Evolutionary conservation across 306 rosid genomes (phyloP).

Genomic region (Astragalus membranaceus): DNA sequence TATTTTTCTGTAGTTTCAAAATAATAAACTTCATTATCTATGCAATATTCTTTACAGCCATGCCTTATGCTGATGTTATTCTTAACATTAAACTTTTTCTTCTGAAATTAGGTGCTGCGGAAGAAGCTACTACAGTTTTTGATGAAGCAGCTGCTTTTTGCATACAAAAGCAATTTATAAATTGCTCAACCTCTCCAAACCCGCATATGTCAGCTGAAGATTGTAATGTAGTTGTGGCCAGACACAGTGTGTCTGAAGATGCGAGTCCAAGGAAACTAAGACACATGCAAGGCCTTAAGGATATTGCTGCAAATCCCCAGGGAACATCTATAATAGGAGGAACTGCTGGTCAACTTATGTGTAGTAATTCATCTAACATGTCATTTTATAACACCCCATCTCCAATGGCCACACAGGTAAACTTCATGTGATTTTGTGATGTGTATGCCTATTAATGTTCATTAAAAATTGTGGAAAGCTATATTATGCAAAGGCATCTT

Average conservation of each 20-base stretch:
- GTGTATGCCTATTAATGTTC: not conserved
- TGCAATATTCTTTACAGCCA: not conserved
- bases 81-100: not conserved
- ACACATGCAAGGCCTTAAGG: conserved; percentile 62
- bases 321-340: conserved; percentile 53
- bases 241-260: conserved; percentile 50
- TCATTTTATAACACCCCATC: conserved; percentile 87
- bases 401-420: conserved; percentile 76
- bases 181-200: conserved; percentile 44
- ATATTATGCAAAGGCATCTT: not conserved
- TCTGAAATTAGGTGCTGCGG: conserved; percentile 66
- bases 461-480: not conserved
- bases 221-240: conserved; percentile 29
- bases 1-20: not conserved
- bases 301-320: conserved; percentile 55
- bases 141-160: conserved; percentile 78
- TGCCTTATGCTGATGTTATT: not conserved
- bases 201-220: conserved; percentile 42
- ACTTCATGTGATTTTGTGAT: conserved; percentile 7
- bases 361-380: conserved; percentile 53
- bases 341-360: conserved; percentile 43
- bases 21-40: not conserved
- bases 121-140: conserved; percentile 77
- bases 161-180: conserved; percentile 67
- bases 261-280: conserved; percentile 58